These are phyloP conservation scores for Paracoccidioides brasiliensis DNA, from an alignment of 2,329 filamentous ascomycete genomes.

Conservation along the genomic window DNA sequence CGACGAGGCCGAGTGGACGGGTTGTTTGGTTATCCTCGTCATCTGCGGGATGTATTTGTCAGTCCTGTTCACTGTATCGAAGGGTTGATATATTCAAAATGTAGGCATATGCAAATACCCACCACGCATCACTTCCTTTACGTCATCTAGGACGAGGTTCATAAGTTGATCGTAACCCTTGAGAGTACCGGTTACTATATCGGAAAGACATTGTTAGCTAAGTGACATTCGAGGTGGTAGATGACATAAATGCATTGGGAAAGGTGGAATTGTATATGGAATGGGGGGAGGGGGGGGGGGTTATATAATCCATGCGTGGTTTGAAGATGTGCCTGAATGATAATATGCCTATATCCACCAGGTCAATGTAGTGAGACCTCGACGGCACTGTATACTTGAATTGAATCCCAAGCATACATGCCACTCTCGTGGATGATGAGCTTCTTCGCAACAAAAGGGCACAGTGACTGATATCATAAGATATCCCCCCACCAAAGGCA, in stretches of 20 bases:
- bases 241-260: background rate
- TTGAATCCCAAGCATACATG: background rate
- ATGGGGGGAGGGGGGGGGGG: no score
- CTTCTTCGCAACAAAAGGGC: background rate
- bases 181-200: constrained; percentile 65
- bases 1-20: constrained; percentile 70
- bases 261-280: no score
- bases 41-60: constrained; percentile 41
- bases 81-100: background rate
- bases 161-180: constrained; percentile 97
- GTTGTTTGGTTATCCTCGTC: constrained; percentile 82
- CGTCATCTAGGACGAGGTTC: constrained; percentile 93
- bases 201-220: background rate
- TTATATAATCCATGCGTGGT: no score
- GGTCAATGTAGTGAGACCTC: no score
- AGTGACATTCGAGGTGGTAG: no score
- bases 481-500: background rate
- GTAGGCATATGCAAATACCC: constrained; percentile 18
- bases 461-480: background rate
- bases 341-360: no score
- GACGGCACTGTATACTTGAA: background rate
- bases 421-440: background rate
- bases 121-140: constrained; percentile 83
- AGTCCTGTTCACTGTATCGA: background rate
- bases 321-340: no score